Base-by-base conservation (phyloP, 1,139 yeast species). In the Magnusiomyces paraingens region DNA sequence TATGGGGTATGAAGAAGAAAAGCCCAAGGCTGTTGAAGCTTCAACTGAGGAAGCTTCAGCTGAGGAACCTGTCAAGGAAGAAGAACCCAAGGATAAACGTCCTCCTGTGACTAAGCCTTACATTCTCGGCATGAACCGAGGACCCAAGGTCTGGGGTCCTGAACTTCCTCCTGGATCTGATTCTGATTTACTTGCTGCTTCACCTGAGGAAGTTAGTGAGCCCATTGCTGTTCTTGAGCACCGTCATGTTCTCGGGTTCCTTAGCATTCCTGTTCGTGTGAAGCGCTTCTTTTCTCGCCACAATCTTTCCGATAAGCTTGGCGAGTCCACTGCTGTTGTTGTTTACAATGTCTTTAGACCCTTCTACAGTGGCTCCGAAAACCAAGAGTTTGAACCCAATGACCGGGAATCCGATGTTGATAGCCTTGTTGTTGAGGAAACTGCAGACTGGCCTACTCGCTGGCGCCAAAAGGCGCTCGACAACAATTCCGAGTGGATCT, bases 401-500 rank as follows among this genome's bases (percentile, higher is more conserved):
- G 15, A 5, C 39, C 20, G 38, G 6, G 73, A 74, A 50, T 65
- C 63, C 3, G 94, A 88, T 62, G 70, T 79, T 44, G 72, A 75
- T 42, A 69, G 78, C 62, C 86, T 83, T 10, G 69, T 70, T 41
- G 82, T 75, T 45, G 99, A 94, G 67, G 98, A 93, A 66, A 41
- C 42, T 1, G 66, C 71, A 17, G 95, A 89, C 61, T 94, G 99
- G 99, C 97, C 98, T 21, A 73, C 74, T 58, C 78, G 79, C 58
- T 94, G 97, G 96, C 86, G 87, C 46, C 77, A 81, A 59, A 78
- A 75, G 59, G 96, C 95, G 17, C 66, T 71, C 50, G 85, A 81
- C 55, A 84, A 81, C 63, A 73, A 79, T 45, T 85, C 95, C 57
- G 98, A 91, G 67, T 93, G 99, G 99, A 83, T 86, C 54, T 83